Evolutionary conservation across 2,329 filamentous ascomycete species (phyloP).

Genomic region (Teratosphaeria viscida): DNA sequence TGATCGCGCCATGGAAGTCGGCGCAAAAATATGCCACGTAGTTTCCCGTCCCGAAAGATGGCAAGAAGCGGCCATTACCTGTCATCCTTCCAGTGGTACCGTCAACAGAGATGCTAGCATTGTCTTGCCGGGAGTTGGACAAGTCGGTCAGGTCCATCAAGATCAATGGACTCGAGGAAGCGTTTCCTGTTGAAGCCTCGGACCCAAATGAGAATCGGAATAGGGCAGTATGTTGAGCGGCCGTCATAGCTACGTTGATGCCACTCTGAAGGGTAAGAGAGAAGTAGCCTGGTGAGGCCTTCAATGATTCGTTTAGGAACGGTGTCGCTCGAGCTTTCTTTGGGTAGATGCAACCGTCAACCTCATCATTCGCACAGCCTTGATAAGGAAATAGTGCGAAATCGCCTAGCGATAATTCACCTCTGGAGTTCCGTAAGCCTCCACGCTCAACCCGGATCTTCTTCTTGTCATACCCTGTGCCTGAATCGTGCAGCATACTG

Average conservation of each 20-base stretch:
- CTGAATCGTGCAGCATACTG: slow-evolving; percentile 37
- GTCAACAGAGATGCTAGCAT: slow-evolving; percentile 45
- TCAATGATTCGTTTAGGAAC: slow-evolving; percentile 40
- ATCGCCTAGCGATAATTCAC: slow-evolving; percentile 55
- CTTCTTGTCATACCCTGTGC: slow-evolving; percentile 30
- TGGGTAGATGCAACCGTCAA: slow-evolving; percentile 48
- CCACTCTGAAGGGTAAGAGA: slow-evolving; percentile 44
- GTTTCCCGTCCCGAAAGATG: slow-evolving; percentile 50
- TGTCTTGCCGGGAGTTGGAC: slow-evolving; percentile 42
- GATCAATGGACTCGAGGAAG: slow-evolving; percentile 38
- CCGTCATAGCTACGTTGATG: slow-evolving; percentile 50
- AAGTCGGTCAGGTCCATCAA: slow-evolving; percentile 52
- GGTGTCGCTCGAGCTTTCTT: slow-evolving; percentile 39
- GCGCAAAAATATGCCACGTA: slow-evolving; percentile 51
- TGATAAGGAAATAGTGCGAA: slow-evolving; percentile 61
- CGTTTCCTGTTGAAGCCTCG: background rate
- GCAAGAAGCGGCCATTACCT: slow-evolving; percentile 47
- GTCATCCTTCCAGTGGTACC: slow-evolving; percentile 43
- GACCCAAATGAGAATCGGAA: slow-evolving; percentile 48
- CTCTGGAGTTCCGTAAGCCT: slow-evolving; percentile 30
- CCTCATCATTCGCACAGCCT: slow-evolving; percentile 48
- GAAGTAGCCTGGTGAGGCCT: slow-evolving; percentile 50
- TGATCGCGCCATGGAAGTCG: slow-evolving; percentile 46
- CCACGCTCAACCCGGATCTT: background rate
- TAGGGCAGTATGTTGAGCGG: slow-evolving; percentile 46